phyloP scores from a whole-genome alignment of 768 basidiomycete species.

The Lactifluus echinatus region DNA sequence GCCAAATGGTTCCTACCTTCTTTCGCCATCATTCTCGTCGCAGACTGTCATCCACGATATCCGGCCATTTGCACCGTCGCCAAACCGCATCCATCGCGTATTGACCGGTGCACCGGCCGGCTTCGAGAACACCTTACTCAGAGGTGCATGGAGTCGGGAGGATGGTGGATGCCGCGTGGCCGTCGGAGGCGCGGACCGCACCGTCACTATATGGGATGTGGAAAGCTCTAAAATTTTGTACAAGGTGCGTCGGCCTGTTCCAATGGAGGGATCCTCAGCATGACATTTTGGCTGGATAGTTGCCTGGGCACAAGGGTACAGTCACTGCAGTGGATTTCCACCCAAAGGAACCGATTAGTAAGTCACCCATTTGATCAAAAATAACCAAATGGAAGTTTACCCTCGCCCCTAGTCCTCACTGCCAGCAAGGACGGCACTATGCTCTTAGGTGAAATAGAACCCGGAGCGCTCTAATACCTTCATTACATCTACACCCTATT shows the following conservation, averaged over 20 bases:
- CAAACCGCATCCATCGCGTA: slow-evolving; percentile 70
- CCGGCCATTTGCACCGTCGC: slow-evolving; percentile 84
- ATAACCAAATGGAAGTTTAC: slow-evolving; percentile 1
- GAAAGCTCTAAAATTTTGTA: slow-evolving; percentile 68
- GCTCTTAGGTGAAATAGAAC: slow-evolving; percentile 86
- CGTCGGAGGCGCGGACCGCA: slow-evolving; percentile 84
- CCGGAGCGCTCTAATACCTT: slow-evolving; percentile 27
- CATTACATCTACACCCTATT: background rate
- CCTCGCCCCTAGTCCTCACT: slow-evolving; percentile 57
- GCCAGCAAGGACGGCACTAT: slow-evolving; percentile 90
- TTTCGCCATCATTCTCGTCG: slow-evolving; percentile 87
- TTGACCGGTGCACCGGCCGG: slow-evolving; percentile 85
- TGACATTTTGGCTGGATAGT: slow-evolving; percentile 31
- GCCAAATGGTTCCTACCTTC: slow-evolving; percentile 77
- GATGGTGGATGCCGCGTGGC: slow-evolving; percentile 77
- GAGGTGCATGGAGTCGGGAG: slow-evolving; percentile 81
- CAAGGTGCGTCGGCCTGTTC: slow-evolving; percentile 46
- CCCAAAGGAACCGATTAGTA: slow-evolving; percentile 91
- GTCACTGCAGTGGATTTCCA: slow-evolving; percentile 96
- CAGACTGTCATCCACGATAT: slow-evolving; percentile 87
- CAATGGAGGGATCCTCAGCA: background rate
- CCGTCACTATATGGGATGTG: slow-evolving; percentile 82
- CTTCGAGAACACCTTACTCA: slow-evolving; percentile 82
- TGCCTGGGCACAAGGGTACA: slow-evolving; percentile 95
- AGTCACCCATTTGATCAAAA: slow-evolving; percentile 31